Evolutionary conservation across 352 stramenopile genomes (phyloP), one percentile per base, ranked within the genome.

Genomic region (Pythium plurisporium): DNA sequence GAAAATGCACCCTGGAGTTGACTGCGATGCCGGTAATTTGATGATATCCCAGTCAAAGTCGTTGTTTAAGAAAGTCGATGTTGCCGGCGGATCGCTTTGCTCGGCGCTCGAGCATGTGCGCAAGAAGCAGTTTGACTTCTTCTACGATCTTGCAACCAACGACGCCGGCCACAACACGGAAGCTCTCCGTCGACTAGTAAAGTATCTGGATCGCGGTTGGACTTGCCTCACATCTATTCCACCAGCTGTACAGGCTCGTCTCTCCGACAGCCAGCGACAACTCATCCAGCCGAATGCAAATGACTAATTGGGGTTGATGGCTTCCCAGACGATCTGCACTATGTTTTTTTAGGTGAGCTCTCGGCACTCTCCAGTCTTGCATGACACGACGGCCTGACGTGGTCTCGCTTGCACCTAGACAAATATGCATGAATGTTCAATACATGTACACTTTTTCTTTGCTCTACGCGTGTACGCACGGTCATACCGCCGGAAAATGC

Each of bases 191-290:
- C 64, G 64, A 1, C 37, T 72, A 10, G 54, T 38, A 15, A 59
- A 61, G 54, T 72, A 72, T 23, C 59, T 72, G 9, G 20, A 17
- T 30, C 64, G 64, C 19, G 59, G 59, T 22, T 72, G 64, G 64
- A 65, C 52, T 2, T 72, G 59, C 25, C 41, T 72, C 20, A 66
- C 62, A 29, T 15, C 30, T n/a, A 41, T 59, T 2, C 51, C 51
- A 5, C 19, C 20, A 6, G 40, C 27, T 9, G 51, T 59, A 7
- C 7, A 12, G 30, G 7, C 7, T 12, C 30, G 12, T 12, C 30
- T 36, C 30, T 36, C 30, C 12, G 30, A 36, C 30, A 7, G 12
- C 7, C 30, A 36, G 30, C 30, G 30, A 36, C 7, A 36, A 12
- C 30, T 36, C 30, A 12, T 36, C 12, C 30, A 36, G 30, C 30